Evolutionary conservation across 176 grass and related monocot species (phyloP).

Genomic region (Rhipidocladum racemiflorum): DNA sequence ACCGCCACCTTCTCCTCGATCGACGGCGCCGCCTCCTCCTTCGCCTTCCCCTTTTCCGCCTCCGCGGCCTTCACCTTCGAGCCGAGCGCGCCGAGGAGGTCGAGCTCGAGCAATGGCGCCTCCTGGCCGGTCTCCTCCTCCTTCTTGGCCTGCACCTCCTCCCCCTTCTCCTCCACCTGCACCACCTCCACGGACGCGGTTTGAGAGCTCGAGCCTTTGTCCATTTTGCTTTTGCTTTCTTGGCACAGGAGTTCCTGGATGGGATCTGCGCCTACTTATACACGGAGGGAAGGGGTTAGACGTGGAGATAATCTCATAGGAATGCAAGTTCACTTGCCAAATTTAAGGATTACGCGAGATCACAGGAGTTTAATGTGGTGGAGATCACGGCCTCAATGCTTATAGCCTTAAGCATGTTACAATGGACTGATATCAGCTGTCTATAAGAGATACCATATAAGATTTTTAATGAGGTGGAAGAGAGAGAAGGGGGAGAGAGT

Average conservation of each 20-base stretch:
- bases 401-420: too few species aligned
- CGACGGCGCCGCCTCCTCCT: neutral
- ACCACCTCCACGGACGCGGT: constrained; percentile 32
- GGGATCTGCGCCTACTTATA: constrained; percentile 32
- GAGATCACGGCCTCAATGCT: constrained; percentile 31
- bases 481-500: too few species aligned
- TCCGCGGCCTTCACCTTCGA: neutral
- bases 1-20: neutral
- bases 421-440: too few species aligned
- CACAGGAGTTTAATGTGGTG: constrained; percentile 29
- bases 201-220: constrained; percentile 23
- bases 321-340: constrained; percentile 33
- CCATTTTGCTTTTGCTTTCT: neutral
- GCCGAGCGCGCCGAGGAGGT: constrained; percentile 32
- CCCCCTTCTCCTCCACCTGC: neutral
- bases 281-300: neutral
- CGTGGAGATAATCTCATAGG: constrained; percentile 8
- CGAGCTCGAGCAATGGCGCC: constrained; percentile 10
- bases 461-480: too few species aligned
- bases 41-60: constrained; percentile 23
- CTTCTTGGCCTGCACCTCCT: neutral
- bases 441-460: too few species aligned
- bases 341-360: constrained; percentile 32
- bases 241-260: constrained; percentile 8
- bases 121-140: neutral